Conservation (phyloP, 768 basidiomycete genomes). For the Filobasidium floriforme region DNA sequence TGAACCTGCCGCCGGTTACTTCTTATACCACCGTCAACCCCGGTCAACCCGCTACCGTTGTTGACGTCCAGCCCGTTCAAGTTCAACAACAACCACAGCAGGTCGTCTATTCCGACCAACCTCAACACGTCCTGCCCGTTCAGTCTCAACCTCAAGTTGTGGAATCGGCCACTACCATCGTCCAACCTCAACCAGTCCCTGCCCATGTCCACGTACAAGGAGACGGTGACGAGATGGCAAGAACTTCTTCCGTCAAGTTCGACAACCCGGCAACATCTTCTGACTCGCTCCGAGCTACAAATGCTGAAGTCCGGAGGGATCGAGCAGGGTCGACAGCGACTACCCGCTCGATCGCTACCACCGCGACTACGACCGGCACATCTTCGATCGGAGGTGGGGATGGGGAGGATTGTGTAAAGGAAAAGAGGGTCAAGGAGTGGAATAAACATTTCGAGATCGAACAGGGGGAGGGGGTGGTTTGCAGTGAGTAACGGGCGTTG, state of each 20-base stretch:
- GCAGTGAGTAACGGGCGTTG: slow-evolving; percentile 25
- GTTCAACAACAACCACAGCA: neutral
- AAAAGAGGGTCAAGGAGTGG: slow-evolving; percentile 32
- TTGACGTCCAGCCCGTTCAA: neutral
- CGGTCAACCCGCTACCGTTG: neutral
- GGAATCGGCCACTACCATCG: no score
- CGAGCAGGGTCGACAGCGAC: no score
- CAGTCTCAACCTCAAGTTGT: no score
- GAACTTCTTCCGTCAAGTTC: no score
- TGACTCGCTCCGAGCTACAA: no score
- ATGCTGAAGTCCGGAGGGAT: no score
- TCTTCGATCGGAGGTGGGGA: neutral
- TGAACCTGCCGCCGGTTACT: neutral
- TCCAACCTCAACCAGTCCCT: no score
- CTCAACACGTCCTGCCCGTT: neutral
- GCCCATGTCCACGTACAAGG: no score
- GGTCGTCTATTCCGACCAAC: neutral
- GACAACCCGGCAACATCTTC: no score
- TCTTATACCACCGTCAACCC: neutral
- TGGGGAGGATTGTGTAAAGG: slow-evolving; percentile 15
- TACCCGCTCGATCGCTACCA: neutral
- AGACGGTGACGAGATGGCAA: no score
- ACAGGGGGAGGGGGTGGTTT: slow-evolving; percentile 26
- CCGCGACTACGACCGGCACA: neutral
- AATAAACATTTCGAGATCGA: slow-evolving; percentile 24